phyloP scores from a whole-genome alignment of 306 rosid genomes.

The Glycine soja region DNA sequence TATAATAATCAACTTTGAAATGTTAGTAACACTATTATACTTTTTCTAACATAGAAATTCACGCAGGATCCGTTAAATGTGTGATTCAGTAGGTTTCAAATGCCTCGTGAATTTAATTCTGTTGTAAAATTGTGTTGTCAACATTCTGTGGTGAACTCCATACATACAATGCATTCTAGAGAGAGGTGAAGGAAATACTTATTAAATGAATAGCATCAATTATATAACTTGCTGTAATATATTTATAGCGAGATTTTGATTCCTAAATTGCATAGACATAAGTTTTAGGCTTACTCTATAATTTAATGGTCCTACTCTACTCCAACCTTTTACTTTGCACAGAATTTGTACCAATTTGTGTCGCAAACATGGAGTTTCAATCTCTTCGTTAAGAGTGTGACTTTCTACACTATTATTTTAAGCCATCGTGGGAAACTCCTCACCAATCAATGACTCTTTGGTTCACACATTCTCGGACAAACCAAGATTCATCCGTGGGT shows the following conservation, averaged over 20 bases:
- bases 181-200: slow-evolving; percentile 26
- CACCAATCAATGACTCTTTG: too few species aligned
- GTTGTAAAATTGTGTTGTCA: background rate
- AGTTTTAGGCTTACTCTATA: background rate
- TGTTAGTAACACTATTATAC: background rate
- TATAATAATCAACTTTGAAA: slow-evolving; percentile 24
- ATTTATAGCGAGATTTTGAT: too few species aligned
- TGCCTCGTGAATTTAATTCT: background rate
- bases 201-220: background rate
- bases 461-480: too few species aligned
- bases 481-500: too few species aligned
- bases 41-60: background rate
- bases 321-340: too few species aligned
- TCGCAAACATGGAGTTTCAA: too few species aligned
- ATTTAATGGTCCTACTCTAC: slow-evolving; percentile 5
- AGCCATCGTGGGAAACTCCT: too few species aligned
- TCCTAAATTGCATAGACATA: too few species aligned
- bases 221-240: background rate
- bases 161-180: slow-evolving; percentile 39
- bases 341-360: too few species aligned
- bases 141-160: background rate
- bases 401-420: too few species aligned
- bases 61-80: background rate
- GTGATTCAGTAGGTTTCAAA: background rate
- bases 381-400: too few species aligned